Evolutionary conservation across 441 rosid genomes (phyloP).

Genomic region (Metrosideros polymorpha): DNA sequence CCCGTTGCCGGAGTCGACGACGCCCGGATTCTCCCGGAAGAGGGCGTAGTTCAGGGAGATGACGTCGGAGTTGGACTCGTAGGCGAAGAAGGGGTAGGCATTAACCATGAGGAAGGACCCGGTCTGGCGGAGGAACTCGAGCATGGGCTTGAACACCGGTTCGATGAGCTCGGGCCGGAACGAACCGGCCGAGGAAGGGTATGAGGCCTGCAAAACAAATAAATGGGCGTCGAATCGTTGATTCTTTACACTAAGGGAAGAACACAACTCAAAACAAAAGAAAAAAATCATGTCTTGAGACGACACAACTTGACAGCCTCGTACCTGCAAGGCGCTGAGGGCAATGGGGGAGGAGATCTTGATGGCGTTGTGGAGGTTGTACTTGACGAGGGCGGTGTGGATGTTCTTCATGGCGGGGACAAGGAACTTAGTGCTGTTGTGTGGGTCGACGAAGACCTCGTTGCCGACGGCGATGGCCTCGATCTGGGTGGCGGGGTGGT

Average conservation of each 20-base stretch:
- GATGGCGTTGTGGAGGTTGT: constrained; percentile 46
- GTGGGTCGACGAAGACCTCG: constrained; percentile 73
- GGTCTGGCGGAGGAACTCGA: constrained; percentile 69
- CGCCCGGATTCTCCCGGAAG: constrained; percentile 79
- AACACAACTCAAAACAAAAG: not conserved
- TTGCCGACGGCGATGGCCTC: constrained; percentile 86
- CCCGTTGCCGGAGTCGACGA: constrained; percentile 74
- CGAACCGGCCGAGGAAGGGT: constrained; percentile 81
- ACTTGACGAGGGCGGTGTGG: constrained; percentile 44
- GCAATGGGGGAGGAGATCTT: constrained; percentile 83
- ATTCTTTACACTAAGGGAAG: not conserved
- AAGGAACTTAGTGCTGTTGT: constrained; percentile 52
- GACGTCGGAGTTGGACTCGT: constrained; percentile 74
- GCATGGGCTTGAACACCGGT: constrained; percentile 57
- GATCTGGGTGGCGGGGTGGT: constrained; percentile 56
- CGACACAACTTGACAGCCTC: not conserved
- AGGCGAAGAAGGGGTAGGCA: constrained; percentile 83
- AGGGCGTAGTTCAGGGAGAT: constrained; percentile 78
- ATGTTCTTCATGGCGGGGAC: constrained; percentile 72
- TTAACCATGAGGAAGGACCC: constrained; percentile 83
- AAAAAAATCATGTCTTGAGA: not conserved
- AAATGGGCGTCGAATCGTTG: not conserved
- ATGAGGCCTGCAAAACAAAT: constrained; percentile 32
- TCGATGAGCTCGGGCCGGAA: constrained; percentile 65
- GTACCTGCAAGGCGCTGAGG: constrained; percentile 35